Conservation (phyloP, 805 yeast genomes). For the Maudiozyma serrabonitensis region DNA sequence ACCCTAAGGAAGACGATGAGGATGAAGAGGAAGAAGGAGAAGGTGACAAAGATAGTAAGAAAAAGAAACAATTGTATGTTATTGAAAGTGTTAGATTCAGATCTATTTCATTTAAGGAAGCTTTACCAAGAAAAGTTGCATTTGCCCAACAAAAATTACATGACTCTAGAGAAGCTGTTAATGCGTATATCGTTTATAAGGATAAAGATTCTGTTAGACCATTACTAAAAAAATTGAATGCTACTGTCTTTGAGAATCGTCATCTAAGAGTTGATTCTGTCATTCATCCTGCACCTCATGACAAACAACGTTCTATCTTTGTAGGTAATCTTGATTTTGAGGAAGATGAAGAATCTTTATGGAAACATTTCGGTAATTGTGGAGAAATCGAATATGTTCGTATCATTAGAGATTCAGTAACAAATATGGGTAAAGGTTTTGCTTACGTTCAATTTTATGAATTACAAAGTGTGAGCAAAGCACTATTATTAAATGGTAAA, state of each 20-base stretch:
- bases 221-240: slow-evolving; percentile 45
- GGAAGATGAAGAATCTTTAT: slow-evolving; percentile 79
- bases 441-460: slow-evolving; percentile 89
- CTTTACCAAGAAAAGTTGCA: slow-evolving; percentile 87
- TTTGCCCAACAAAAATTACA: slow-evolving; percentile 72
- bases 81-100: slow-evolving; percentile 80
- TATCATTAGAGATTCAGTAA: slow-evolving; percentile 82
- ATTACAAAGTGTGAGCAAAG: slow-evolving; percentile 64
- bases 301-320: slow-evolving; percentile 73
- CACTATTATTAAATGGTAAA: slow-evolving; percentile 67
- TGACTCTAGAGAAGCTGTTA: slow-evolving; percentile 66
- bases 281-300: slow-evolving; percentile 83
- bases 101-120: slow-evolving; percentile 81
- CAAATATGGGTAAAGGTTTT: slow-evolving; percentile 94
- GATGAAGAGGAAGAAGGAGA: slow-evolving; percentile 7
- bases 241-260: slow-evolving; percentile 52
- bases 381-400: slow-evolving; percentile 83
- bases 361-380: slow-evolving; percentile 63
- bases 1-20: slow-evolving; percentile 7
- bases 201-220: slow-evolving; percentile 36
- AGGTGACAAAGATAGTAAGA: slow-evolving; percentile 4
- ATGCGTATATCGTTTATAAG: slow-evolving; percentile 78
- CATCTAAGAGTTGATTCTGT: slow-evolving; percentile 89
- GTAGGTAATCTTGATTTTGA: slow-evolving; percentile 93
- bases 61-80: slow-evolving; percentile 21